Conservation (phyloP, 1,284 basidiomycete species). For the Cryptococcus maquisensis region DNA sequence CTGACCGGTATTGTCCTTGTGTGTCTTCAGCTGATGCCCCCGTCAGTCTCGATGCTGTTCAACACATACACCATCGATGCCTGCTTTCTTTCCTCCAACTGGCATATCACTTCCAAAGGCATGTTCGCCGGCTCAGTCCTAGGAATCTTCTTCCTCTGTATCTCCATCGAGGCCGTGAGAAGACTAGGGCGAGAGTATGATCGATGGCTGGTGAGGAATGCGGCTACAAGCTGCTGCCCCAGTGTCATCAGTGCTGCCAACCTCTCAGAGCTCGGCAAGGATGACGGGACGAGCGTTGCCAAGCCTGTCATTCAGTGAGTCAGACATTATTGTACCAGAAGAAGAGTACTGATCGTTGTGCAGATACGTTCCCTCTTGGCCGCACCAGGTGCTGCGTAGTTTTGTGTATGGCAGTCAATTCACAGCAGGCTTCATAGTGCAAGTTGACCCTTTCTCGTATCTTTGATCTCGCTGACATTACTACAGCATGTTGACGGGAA, state of each 20-base stretch:
- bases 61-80: slow-evolving; percentile 47
- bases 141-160: slow-evolving; percentile 49
- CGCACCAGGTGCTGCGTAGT: slow-evolving; percentile 44
- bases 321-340: background rate
- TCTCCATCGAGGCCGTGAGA: slow-evolving; percentile 46
- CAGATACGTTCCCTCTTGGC: slow-evolving; percentile 35
- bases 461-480: background rate
- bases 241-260: background rate
- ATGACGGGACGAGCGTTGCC: background rate
- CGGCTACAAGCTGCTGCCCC: background rate
- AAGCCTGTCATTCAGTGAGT: background rate
- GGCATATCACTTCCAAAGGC: slow-evolving; percentile 44
- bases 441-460: slow-evolving; percentile 11
- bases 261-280: background rate
- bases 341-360: background rate
- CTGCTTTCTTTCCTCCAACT: slow-evolving; percentile 48
- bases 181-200: slow-evolving; percentile 48
- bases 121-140: slow-evolving; percentile 47
- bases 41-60: slow-evolving; percentile 47
- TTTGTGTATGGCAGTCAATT: slow-evolving; percentile 46
- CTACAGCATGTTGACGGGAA: slow-evolving; percentile 45
- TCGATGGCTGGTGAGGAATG: slow-evolving; percentile 23
- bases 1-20: background rate
- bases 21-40: background rate
- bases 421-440: slow-evolving; percentile 45